A percentile compares a stretch with the other conserved stretches of the same genome.
Evolutionary conservation across 495 filamentous ascomycete genomes (phyloP).

Genomic region (Penicillium samsonianum): DNA sequence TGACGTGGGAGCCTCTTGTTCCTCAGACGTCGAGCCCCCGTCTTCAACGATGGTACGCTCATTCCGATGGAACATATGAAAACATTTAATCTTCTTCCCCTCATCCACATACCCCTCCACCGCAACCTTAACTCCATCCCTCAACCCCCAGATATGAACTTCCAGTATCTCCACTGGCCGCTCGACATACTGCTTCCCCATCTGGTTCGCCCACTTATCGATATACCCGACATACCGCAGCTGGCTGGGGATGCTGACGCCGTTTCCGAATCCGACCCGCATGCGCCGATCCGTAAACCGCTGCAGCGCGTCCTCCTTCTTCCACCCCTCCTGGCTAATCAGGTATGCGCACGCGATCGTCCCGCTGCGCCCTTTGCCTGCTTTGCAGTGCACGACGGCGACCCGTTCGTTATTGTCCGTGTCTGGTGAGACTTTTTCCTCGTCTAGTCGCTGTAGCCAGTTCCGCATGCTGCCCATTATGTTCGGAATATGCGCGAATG

Average conservation of each 20-base stretch:
- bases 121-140: constrained; percentile 82
- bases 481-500: constrained; percentile 80
- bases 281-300: constrained; percentile 87
- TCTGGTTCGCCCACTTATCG: constrained; percentile 74
- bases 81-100: constrained; percentile 79
- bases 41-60: constrained; percentile 75
- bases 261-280: constrained; percentile 81
- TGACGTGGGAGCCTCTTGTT: constrained; percentile 10
- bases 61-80: constrained; percentile 74
- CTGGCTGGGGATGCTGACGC: constrained; percentile 93
- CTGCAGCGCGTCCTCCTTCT: constrained; percentile 70
- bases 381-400: constrained; percentile 94
- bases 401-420: constrained; percentile 54
- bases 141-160: constrained; percentile 85
- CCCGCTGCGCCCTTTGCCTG: constrained; percentile 93
- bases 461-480: constrained; percentile 90
- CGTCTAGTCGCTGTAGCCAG: constrained; percentile 67
- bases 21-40: constrained; percentile 17
- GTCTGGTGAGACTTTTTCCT: constrained; percentile 4
- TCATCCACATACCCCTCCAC: constrained; percentile 86
- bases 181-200: constrained; percentile 79
- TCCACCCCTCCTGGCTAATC: constrained; percentile 89
- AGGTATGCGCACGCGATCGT: constrained; percentile 84
- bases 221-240: constrained; percentile 87
- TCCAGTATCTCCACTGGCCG: constrained; percentile 81